phyloP scores from a whole-genome alignment of 192 early-diverging fungal genomes.

The Paraglomus brasilianum region DNA sequence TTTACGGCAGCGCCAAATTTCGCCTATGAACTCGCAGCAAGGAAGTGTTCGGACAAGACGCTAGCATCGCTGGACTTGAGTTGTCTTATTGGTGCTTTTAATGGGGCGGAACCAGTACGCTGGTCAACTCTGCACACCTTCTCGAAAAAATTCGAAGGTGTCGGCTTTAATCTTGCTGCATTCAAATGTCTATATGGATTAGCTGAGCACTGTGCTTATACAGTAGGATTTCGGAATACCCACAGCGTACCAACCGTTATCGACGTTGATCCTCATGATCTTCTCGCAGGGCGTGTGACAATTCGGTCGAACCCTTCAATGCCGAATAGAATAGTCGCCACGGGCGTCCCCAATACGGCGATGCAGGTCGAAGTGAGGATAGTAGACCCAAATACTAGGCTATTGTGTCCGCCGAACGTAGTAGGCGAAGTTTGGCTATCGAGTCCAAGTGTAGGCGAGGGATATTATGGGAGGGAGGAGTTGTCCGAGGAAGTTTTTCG shows the following conservation, averaged over 20 bases:
- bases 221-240: slow-evolving; percentile 13
- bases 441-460: slow-evolving; percentile 21
- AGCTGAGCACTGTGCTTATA: slow-evolving; percentile 24
- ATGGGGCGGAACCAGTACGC: slow-evolving; percentile 26
- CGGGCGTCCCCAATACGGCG: slow-evolving; percentile 1
- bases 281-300: slow-evolving; percentile 3
- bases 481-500: slow-evolving; percentile 1
- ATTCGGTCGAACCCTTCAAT: background rate
- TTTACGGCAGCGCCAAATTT: slow-evolving; percentile 27
- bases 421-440: slow-evolving; percentile 24
- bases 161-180: slow-evolving; percentile 27
- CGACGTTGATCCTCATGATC: background rate
- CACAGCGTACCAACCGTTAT: slow-evolving; percentile 12
- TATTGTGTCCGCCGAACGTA: slow-evolving; percentile 18
- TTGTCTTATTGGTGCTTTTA: slow-evolving; percentile 23
- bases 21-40: slow-evolving; percentile 19
- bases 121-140: slow-evolving; percentile 22
- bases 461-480: slow-evolving; percentile 20
- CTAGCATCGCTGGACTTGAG: background rate
- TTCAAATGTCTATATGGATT: slow-evolving; percentile 26
- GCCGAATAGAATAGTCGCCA: slow-evolving; percentile 19
- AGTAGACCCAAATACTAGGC: slow-evolving; percentile 16
- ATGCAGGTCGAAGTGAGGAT: slow-evolving; percentile 21
- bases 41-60: background rate
- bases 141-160: background rate